Base-by-base conservation (phyloP, 1,139 yeast species). In the Zygosaccharomyces sapae region DNA sequence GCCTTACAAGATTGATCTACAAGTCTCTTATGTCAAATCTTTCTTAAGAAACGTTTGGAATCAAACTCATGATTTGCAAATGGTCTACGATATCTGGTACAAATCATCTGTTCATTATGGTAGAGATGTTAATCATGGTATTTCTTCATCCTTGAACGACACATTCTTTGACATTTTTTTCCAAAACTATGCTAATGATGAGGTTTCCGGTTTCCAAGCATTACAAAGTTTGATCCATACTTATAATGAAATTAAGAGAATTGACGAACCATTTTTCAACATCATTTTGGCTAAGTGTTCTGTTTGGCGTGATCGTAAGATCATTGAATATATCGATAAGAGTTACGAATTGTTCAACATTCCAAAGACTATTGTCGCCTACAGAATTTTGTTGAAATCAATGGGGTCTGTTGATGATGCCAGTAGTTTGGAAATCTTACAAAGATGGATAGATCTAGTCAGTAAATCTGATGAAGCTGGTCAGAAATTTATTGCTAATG, bases 261-360 rank as follows among this genome's bases (percentile, higher is more conserved):
- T 81, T 48, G 89, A 84, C 65, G 88, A 86, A 63, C 80, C 86
- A 2, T 85, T 89, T 59, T 77, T 88, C 65, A 89, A 89, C 67
- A 85, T 88, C 27, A 72, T 87, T 45, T 73, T 88, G 50, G 78
- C 89, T 35, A 82, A 83, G 41, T 74, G 80, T 51, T 79, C 80
- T 45, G 69, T 73, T 49, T 87, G 96, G 95, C 75, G 75, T 41
- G 84, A 83, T 61, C 75, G 80, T 50, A 71, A 72, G 22, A 81
- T 86, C 16, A 77, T 85, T 49, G 79, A 83, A 56, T 80, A 80
- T 52, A 75, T 88, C 48, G 71, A 83, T 41, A 76, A 76, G 42
- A 77, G 81, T 52, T 88, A 83, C 61, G 77, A 75, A 8, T 66
- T 77, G 20, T 82, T 80, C 62, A 70, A 77, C 43, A 77, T 84